Evolutionary conservation across 176 grass and related monocot genomes (phyloP), one percentile per base, ranked within the genome.

Genomic region (Puya raimondii): DNA sequence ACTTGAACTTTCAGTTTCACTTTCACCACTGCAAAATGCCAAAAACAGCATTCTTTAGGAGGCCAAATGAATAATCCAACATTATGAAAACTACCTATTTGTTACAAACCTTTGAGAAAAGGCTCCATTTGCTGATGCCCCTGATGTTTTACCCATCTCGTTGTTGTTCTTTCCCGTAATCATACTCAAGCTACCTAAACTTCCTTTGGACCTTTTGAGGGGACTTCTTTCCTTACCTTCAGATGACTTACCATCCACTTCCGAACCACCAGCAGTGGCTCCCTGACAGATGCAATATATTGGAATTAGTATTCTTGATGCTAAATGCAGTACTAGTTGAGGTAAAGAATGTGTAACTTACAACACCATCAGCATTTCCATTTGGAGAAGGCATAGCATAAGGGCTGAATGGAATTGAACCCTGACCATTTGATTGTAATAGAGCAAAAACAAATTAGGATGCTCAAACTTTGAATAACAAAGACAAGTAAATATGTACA

Each of bases 181-280:
- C 85, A 93, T 99, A 56, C 88, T 93, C 79, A 92, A 81, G 84
- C 94, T 99, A 66, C 94, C 90, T 85, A 93, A 99, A 93, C 87
- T 94, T 77, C 82, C 87, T 87, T 86, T 93, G 33, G 94, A 93
- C 80, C 84, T 84, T 75, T 91, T 99, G 27, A 87, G 77, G 23
- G 77, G 77, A 79, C 84, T 88, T 76, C 82, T 90, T 79, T 91
- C 89, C 78, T 91, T 99, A 69, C 85, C 82, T 72, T 99, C 87
- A 15, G 77, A 83, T 50, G 86, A 78, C 64, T 88, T 97, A 12
- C 76, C 79, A 74, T 93, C 84, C 26, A 75, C 80, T 82, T 97
- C 86, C 67, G 65, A 76, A 71, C 23, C 80, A 78, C 58, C 81
- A 74, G 74, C 54, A 59, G 25, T 58, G 70, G 73, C 69, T 78